These are phyloP conservation scores for Aspergillus awamori DNA, from an alignment of 2,329 filamentous ascomycete genomes.

Conservation along the genomic window DNA sequence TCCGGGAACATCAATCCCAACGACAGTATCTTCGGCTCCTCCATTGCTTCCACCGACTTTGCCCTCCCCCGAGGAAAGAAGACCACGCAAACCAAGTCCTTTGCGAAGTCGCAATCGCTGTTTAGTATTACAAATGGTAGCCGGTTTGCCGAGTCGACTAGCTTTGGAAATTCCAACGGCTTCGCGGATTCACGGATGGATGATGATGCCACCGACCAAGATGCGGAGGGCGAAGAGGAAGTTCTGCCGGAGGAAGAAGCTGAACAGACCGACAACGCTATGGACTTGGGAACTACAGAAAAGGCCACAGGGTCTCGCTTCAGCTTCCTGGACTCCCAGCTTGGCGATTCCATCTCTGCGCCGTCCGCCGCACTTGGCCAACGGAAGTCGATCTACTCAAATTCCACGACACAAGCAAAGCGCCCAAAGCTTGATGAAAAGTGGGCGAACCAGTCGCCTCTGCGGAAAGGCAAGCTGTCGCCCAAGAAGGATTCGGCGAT, in stretches of 20 bases:
- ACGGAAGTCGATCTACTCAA: conserved; percentile 46
- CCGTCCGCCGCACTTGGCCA: conserved; percentile 23
- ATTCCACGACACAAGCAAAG: conserved; percentile 43
- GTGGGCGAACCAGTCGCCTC: conserved; percentile 39
- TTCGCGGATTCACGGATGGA: conserved; percentile 32
- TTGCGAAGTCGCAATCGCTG: conserved; percentile 30
- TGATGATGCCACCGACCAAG: conserved; percentile 29
- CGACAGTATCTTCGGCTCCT: conserved; percentile 43
- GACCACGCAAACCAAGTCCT: conserved; percentile 26
- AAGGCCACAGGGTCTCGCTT: conserved; percentile 24
- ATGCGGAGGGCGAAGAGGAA: conserved; percentile 44
- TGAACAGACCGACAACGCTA: conserved; percentile 36
- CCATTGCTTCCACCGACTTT: conserved; percentile 39
- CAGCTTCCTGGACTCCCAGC: conserved; percentile 38
- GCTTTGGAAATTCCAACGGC: conserved; percentile 29
- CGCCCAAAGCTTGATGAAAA: conserved; percentile 46
- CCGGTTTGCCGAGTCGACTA: conserved; percentile 30
- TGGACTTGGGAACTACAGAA: conserved; percentile 29
- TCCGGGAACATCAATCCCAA: conserved; percentile 39
- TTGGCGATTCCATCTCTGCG: conserved; percentile 28
- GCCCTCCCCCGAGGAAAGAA: conserved; percentile 33
- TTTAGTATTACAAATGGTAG: conserved; percentile 34
- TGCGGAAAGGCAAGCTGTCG: conserved; percentile 38
- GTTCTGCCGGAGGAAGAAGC: conserved; percentile 47
- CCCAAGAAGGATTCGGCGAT: conserved; percentile 64